Conservation (phyloP, 2,329 filamentous ascomycete species). For the Achaetomium macrosporum region DNA sequence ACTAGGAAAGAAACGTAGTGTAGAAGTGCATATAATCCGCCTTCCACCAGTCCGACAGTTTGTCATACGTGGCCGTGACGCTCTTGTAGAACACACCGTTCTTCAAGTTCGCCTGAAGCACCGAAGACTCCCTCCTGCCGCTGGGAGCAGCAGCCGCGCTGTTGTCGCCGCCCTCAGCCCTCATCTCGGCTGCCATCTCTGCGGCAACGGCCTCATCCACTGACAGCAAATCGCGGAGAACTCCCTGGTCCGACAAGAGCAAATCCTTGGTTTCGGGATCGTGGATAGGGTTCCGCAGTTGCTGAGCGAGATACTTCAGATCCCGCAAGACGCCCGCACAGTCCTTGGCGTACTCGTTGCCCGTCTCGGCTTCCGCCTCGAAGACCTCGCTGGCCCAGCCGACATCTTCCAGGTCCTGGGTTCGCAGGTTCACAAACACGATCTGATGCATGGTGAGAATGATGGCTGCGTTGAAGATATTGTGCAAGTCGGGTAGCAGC, state of each 20-base stretch:
- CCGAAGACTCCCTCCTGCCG: not conserved
- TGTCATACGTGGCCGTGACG: constrained; percentile 4
- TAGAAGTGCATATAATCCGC: constrained; percentile 15
- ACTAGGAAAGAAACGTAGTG: constrained; percentile 14
- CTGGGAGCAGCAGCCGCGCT: not conserved
- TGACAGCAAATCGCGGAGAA: constrained; percentile 3
- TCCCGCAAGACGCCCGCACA: constrained; percentile 37
- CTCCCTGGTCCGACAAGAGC: constrained; percentile 2
- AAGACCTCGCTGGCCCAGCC: constrained; percentile 39
- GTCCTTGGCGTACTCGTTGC: constrained; percentile 34
- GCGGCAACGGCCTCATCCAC: not conserved
- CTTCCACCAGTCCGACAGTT: constrained; percentile 10
- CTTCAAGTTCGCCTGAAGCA: not conserved
- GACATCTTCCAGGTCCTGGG: constrained; percentile 31
- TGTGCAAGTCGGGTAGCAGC: constrained; percentile 41
- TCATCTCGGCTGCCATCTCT: not conserved
- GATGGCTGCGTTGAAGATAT: constrained; percentile 46
- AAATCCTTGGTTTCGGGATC: constrained; percentile 9
- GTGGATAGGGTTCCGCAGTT: constrained; percentile 26
- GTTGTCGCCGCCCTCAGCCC: not conserved
- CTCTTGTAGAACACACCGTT: constrained; percentile 6
- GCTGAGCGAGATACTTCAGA: constrained; percentile 32
- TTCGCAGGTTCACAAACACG: constrained; percentile 31
- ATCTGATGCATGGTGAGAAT: constrained; percentile 43
- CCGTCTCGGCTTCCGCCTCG: constrained; percentile 34